Evolutionary conservation across 2,329 filamentous ascomycete genomes (phyloP), one percentile per base, ranked within the genome.

Genomic region (Endothia cerciana): DNA sequence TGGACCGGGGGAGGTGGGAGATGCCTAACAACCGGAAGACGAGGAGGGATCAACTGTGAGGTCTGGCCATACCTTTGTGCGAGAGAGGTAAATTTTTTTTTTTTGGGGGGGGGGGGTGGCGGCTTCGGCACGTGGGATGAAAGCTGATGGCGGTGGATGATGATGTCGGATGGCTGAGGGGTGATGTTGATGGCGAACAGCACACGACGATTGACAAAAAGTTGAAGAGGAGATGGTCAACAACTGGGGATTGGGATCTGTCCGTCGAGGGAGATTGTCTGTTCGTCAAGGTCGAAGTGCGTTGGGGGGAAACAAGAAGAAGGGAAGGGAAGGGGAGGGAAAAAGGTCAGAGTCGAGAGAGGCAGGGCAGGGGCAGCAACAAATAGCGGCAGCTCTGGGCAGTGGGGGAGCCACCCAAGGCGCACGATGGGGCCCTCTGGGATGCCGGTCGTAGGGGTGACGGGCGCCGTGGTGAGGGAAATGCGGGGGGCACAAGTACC

Each of bases 121-220:
- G 57, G 58, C 33, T 68, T 65, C 55, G 63, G 65, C 62, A 62
- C 65, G 62, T 59, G 64, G 33, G 56, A 28, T 28, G 43, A 65
- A n/a, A 56, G 47, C 57, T 66, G 57, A 28, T 57, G 41, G 57
- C 36, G 62, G 30, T 59, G 51, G 63, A 19, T 25, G 49, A 19
- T 19, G 56, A 19, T 25, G 49, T 19, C 15, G 56, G 28, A 19
- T 33, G 38, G 22, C 19, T 43, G 51, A 63, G 61, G 28, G 51
- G 17, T 41, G 55, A 49, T 49, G 47, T 33, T 63, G 49, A 60
- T 22, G 62, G 65, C 62, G 67, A 68, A 68, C 67, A 64, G 60
- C 67, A 68, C 64, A 68, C 61, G 66, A 68, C 66, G 49, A 45
- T 33, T 59, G 66, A 67, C 66, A 62, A 64, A 57, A 64, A 43